A percentile compares a stretch with the other conserved stretches of the same genome.
Conservation (phyloP, 2,329 filamentous ascomycete species). For the Xylaria sp. region DNA sequence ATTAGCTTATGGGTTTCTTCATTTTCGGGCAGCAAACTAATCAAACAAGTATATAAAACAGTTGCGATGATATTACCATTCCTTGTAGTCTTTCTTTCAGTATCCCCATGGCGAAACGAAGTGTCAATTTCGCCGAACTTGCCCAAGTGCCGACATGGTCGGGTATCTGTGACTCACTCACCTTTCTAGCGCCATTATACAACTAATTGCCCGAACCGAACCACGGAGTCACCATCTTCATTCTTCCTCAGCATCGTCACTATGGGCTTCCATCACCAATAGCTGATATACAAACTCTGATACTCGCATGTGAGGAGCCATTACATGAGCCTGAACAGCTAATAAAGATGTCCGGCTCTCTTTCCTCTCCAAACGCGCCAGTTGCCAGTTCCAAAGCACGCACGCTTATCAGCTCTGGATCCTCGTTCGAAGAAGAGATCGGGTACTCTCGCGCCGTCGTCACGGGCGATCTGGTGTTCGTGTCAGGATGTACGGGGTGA, state of each 20-base stretch:
- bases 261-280: not conserved
- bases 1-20: slow-evolving; percentile 29
- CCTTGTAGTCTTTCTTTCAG: not conserved
- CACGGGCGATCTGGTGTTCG: slow-evolving; percentile 35
- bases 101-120: not conserved
- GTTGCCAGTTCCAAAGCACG: slow-evolving; percentile 12
- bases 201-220: not conserved
- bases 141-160: not conserved
- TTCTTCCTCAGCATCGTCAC: not conserved
- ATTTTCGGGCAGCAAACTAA: slow-evolving; percentile 18
- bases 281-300: not conserved
- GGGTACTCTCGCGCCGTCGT: slow-evolving; percentile 37
- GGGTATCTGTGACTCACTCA: slow-evolving; percentile 28
- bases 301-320: not conserved
- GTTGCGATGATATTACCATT: slow-evolving; percentile 2
- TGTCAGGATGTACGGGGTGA: slow-evolving; percentile 38
- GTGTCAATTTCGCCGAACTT: slow-evolving; percentile 9
- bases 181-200: not conserved
- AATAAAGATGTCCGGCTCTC: not conserved
- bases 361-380: not conserved
- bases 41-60: slow-evolving; percentile 30
- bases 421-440: slow-evolving; percentile 35
- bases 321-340: not conserved
- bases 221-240: not conserved
- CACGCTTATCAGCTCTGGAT: slow-evolving; percentile 36